These are phyloP conservation scores for Scheffersomyces coipomensis DNA, from an alignment of 805 yeast species.

Conservation along the genomic window DNA sequence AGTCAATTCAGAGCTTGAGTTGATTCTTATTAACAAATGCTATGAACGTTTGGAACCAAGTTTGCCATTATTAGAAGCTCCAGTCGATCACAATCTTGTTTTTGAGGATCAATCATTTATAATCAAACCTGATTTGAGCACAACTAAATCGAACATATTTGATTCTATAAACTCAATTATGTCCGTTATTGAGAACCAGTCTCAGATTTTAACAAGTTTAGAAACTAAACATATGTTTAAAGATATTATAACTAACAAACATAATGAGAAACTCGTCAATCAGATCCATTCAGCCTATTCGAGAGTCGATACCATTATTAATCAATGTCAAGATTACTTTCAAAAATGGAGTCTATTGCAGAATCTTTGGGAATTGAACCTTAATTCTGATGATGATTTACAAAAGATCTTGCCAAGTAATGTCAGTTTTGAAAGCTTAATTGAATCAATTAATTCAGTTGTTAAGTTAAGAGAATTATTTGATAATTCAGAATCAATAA, in stretches of 20 bases:
- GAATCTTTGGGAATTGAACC: constrained; percentile 52
- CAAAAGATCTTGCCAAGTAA: constrained; percentile 16
- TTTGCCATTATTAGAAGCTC: constrained; percentile 9
- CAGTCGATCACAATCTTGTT: constrained; percentile 28
- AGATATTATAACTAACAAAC: neutral
- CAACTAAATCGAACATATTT: constrained; percentile 29
- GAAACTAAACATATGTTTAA: neutral
- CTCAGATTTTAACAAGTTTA: constrained; percentile 1
- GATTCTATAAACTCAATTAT: constrained; percentile 14
- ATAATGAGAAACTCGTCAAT: neutral
- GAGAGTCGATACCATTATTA: constrained; percentile 29
- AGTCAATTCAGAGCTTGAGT: constrained; percentile 22
- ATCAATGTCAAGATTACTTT: constrained; percentile 34
- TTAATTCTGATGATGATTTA: constrained; percentile 42
- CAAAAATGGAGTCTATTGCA: constrained; percentile 56
- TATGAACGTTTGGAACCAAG: constrained; percentile 14
- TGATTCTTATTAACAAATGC: constrained; percentile 11
- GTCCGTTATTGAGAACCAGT: constrained; percentile 16
- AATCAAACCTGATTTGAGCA: constrained; percentile 40
- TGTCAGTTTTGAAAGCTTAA: constrained; percentile 2
- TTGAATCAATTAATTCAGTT: constrained; percentile 51
- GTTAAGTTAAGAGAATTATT: constrained; percentile 43
- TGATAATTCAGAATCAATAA: constrained; percentile 46
- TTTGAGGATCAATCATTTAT: constrained; percentile 35
- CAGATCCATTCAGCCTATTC: constrained; percentile 2